These are phyloP conservation scores for Termitomyces sp. DNA, from an alignment of 768 basidiomycete species.

Conservation along the genomic window DNA sequence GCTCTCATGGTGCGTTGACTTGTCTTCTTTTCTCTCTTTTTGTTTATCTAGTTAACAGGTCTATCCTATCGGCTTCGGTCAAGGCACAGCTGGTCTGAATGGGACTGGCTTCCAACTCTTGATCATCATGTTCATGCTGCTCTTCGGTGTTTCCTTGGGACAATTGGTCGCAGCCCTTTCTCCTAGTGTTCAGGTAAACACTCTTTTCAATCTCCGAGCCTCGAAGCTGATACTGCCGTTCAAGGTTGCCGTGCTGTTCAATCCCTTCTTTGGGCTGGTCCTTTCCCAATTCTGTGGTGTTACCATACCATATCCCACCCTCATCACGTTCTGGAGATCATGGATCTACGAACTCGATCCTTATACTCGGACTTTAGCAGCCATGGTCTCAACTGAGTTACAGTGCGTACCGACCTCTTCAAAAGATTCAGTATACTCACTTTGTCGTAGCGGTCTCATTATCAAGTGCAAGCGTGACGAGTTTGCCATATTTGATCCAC, in stretches of 20 bases:
- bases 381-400: constrained; percentile 77
- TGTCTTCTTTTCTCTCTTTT: background rate
- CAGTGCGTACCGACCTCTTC: constrained; percentile 38
- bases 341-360: constrained; percentile 77
- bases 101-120: constrained; percentile 74
- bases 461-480: constrained; percentile 68
- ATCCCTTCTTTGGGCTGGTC: constrained; percentile 67
- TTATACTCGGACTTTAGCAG: constrained; percentile 65
- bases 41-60: constrained; percentile 27
- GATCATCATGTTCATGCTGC: constrained; percentile 66
- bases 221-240: constrained; percentile 14
- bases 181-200: constrained; percentile 59
- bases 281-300: constrained; percentile 80
- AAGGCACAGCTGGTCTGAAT: constrained; percentile 54
- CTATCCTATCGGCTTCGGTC: constrained; percentile 65
- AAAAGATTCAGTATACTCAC: constrained; percentile 9
- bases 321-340: constrained; percentile 67
- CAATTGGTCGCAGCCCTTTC: constrained; percentile 73
- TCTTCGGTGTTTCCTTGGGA: constrained; percentile 63
- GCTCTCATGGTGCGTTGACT: constrained; percentile 51
- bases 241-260: constrained; percentile 74
- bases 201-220: background rate
- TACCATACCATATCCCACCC: constrained; percentile 63
- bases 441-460: constrained; percentile 44
- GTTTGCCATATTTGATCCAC: constrained; percentile 69